These are phyloP conservation scores for Sporothrix luriei DNA, from an alignment of 2,329 filamentous ascomycete species.

Conservation along the genomic window DNA sequence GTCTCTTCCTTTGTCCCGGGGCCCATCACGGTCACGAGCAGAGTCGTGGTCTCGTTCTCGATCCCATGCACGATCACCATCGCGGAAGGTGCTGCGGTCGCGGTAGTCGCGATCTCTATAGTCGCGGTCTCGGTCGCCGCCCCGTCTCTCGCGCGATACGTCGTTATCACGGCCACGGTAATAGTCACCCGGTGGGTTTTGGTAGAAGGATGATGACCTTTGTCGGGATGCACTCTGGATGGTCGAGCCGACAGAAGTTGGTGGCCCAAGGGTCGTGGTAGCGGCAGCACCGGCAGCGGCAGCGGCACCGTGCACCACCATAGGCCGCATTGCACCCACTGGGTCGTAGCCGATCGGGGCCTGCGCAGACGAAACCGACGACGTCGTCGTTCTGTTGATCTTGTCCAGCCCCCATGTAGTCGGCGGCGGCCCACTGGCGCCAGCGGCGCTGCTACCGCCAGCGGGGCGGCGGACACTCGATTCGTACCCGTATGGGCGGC, in stretches of 20 bases:
- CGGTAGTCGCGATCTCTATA: constrained; percentile 44
- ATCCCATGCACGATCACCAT: constrained; percentile 41
- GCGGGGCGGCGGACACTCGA: constrained; percentile 36
- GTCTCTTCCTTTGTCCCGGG: constrained; percentile 31
- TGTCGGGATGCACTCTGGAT: constrained; percentile 31
- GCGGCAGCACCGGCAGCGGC: background rate
- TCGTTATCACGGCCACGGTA: constrained; percentile 55
- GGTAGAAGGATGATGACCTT: constrained; percentile 42
- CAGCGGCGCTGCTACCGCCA: background rate
- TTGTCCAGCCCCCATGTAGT: constrained; percentile 72
- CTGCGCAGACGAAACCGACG: constrained; percentile 28
- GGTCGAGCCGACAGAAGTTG: constrained; percentile 36
- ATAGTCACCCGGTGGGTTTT: constrained; percentile 51
- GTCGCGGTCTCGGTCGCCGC: constrained; percentile 38
- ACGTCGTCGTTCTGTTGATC: constrained; percentile 53
- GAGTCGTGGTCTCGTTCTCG: constrained; percentile 31
- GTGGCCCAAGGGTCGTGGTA: background rate
- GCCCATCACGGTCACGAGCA: constrained; percentile 29
- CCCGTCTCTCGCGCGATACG: constrained; percentile 48
- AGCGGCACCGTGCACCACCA: background rate
- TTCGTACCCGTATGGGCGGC: constrained; percentile 50
- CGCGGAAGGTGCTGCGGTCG: constrained; percentile 21
- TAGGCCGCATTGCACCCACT: constrained; percentile 50
- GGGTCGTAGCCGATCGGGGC: constrained; percentile 48
- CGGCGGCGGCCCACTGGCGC: constrained; percentile 62